These are phyloP conservation scores for Senna tora DNA, from an alignment of 306 rosid genomes.

Conservation along the genomic window DNA sequence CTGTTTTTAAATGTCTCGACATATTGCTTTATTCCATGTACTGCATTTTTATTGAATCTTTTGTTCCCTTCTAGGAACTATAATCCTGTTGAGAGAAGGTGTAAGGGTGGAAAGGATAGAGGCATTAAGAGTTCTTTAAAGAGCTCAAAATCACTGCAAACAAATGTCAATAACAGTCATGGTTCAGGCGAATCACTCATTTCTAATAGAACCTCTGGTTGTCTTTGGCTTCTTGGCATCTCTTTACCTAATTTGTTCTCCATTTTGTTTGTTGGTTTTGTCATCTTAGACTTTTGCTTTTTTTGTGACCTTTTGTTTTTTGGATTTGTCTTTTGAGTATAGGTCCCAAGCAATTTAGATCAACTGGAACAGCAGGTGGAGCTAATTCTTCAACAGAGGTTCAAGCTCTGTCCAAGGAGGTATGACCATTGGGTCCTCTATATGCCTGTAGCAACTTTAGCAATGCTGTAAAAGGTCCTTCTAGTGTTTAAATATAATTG, in stretches of 20 bases:
- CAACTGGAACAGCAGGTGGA: constrained; percentile 44
- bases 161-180: constrained; percentile 26
- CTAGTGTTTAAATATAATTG: constrained; percentile 1
- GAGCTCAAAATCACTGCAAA: constrained; percentile 63
- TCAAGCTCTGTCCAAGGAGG: constrained; percentile 78
- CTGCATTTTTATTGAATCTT: background rate
- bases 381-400: constrained; percentile 58
- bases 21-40: background rate
- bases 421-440: constrained; percentile 36
- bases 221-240: constrained; percentile 15
- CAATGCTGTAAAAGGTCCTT: constrained; percentile 4
- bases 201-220: constrained; percentile 46
- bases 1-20: constrained; percentile 11
- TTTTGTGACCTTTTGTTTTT: constrained; percentile 1
- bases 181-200: constrained; percentile 38
- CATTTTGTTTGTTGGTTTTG: constrained; percentile 35
- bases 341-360: constrained; percentile 68
- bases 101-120: constrained; percentile 76
- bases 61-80: constrained; percentile 64
- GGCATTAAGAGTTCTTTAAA: constrained; percentile 55
- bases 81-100: constrained; percentile 83
- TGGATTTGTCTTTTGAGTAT: constrained; percentile 27
- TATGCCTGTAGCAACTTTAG: constrained; percentile 1
- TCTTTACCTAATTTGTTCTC: constrained; percentile 10
- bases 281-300: constrained; percentile 1